Evolutionary conservation across 1,284 basidiomycete species (phyloP).

Genomic region (Neonothopanus nambi): DNA sequence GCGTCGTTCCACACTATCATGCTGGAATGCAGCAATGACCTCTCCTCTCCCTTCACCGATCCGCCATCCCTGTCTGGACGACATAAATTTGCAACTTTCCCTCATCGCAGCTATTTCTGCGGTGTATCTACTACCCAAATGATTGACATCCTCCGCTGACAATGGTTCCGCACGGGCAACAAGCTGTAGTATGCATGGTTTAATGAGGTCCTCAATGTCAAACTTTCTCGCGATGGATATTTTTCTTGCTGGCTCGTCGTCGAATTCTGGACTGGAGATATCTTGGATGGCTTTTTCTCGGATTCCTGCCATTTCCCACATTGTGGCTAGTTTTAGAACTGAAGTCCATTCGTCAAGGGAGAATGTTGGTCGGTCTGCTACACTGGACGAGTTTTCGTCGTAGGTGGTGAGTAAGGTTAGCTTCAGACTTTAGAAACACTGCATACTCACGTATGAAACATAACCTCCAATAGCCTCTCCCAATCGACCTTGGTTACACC

Average conservation of each 20-base stretch:
- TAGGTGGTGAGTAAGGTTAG: neutral
- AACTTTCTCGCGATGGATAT: constrained; percentile 21
- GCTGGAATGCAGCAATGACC: neutral
- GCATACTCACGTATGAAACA: neutral
- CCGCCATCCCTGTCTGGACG: too few species aligned
- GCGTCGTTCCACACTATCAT: neutral
- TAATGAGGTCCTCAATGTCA: constrained; percentile 25
- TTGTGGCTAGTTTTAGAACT: constrained; percentile 11
- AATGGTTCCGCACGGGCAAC: constrained; percentile 23
- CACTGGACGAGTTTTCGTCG: too few species aligned
- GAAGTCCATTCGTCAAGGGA: constrained; percentile 3
- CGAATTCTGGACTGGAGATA: constrained; percentile 23
- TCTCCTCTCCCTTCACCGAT: neutral
- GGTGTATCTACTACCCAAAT: constrained; percentile 22
- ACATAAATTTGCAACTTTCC: constrained; percentile 16
- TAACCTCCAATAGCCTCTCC: too few species aligned
- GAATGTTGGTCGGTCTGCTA: neutral
- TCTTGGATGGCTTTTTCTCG: constrained; percentile 26
- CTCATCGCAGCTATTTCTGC: constrained; percentile 25
- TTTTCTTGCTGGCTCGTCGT: constrained; percentile 21
- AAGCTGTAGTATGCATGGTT: constrained; percentile 21
- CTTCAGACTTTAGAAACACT: neutral
- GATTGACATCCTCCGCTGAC: constrained; percentile 18
- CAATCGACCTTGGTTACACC: too few species aligned
- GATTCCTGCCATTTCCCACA: constrained; percentile 17